A percentile compares a stretch with the other conserved stretches of the same genome.
phyloP scores from a whole-genome alignment of 2,329 filamentous ascomycete genomes.

The Nothomitra cinnamomea region DNA sequence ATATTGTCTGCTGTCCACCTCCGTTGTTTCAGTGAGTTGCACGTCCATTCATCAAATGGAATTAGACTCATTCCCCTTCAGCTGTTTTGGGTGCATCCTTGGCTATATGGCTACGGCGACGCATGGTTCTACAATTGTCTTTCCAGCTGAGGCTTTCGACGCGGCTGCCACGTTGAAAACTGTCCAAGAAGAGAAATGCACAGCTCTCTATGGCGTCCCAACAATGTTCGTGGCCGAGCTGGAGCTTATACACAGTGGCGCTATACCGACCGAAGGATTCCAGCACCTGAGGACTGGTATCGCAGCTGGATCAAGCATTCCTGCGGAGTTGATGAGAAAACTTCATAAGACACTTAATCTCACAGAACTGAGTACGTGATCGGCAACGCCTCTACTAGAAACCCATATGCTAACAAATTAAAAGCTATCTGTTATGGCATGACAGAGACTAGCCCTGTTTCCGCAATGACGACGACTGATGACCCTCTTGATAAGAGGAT shows the following conservation, averaged over 20 bases:
- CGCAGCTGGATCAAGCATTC: conserved; percentile 73
- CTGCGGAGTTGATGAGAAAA: conserved; percentile 60
- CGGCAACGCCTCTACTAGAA: no score
- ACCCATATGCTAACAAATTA: background rate
- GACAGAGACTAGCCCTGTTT: conserved; percentile 66
- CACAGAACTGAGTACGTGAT: conserved; percentile 41
- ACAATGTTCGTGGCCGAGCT: conserved; percentile 92
- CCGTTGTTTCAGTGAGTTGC: conserved; percentile 28
- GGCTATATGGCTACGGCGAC: conserved; percentile 96
- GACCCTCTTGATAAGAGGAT: conserved; percentile 61
- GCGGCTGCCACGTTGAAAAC: conserved; percentile 51
- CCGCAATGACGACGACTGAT: conserved; percentile 61
- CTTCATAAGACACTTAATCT: conserved; percentile 61
- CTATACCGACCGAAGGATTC: conserved; percentile 35
- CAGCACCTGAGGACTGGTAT: conserved; percentile 70
- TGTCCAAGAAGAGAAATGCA: conserved; percentile 44
- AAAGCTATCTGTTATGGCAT: conserved; percentile 79
- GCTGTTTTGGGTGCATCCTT: conserved; percentile 76
- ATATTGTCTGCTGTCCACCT: conserved; percentile 50
- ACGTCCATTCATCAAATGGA: background rate
- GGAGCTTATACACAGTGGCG: conserved; percentile 47
- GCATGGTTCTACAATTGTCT: conserved; percentile 57
- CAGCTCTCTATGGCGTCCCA: conserved; percentile 70
- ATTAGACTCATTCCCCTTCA: conserved; percentile 10
- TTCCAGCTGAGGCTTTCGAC: conserved; percentile 77